Evolutionary conservation across 2,329 filamentous ascomycete species (phyloP).

Genomic region (Drechslera avenae): DNA sequence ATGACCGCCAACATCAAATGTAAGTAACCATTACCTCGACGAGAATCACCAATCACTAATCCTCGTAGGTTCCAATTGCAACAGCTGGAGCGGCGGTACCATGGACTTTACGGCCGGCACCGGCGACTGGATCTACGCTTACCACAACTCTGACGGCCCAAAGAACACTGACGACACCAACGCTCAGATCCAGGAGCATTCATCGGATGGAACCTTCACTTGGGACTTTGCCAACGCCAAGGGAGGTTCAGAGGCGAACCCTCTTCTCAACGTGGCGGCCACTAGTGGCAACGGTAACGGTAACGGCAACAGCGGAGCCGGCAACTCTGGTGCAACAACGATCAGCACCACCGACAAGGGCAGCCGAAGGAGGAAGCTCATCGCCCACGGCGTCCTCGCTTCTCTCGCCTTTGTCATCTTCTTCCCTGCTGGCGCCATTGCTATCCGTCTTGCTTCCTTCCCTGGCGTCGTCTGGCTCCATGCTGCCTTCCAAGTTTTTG

Average conservation of each 20-base stretch:
- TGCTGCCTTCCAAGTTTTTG: constrained; percentile 55
- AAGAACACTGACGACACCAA: constrained; percentile 55
- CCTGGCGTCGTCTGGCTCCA: constrained; percentile 53
- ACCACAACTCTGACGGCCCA: constrained; percentile 51
- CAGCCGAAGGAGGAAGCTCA: constrained; percentile 41
- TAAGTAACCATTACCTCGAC: constrained; percentile 25
- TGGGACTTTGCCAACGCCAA: constrained; percentile 57
- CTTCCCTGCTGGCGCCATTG: constrained; percentile 53
- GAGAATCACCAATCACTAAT: constrained; percentile 10
- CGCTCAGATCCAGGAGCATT: constrained; percentile 55
- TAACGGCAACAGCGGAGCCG: too few relatives aligned
- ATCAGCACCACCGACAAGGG: too few relatives aligned
- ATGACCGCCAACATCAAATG: constrained; percentile 64
- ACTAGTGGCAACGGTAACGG: constrained; percentile 20
- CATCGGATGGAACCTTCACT: constrained; percentile 47
- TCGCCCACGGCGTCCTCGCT: constrained; percentile 53
- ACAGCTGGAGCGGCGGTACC: constrained; percentile 57
- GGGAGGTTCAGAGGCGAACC: constrained; percentile 55
- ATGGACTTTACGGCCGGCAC: constrained; percentile 55
- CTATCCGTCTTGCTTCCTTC: constrained; percentile 51
- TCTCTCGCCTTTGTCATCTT: constrained; percentile 53
- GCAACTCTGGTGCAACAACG: neutral
- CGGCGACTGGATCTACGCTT: constrained; percentile 60
- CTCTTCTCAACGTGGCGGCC: constrained; percentile 42
- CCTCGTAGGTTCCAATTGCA: constrained; percentile 56